Evolutionary conservation across 163 green algal genomes (phyloP).

Genomic region (Picocystis sp.): DNA sequence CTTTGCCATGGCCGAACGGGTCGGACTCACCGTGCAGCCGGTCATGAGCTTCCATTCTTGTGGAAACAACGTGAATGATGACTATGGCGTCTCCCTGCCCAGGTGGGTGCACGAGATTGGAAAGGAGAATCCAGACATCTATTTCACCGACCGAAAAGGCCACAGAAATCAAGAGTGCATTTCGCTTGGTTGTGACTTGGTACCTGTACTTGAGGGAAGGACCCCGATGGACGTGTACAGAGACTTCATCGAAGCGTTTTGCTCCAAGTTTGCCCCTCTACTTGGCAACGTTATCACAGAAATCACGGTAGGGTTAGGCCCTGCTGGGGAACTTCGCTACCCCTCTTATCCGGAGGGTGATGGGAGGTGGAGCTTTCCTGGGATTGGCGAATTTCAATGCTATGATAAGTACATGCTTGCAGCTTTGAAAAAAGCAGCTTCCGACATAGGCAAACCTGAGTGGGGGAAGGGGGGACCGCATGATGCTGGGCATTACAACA

Average conservation of each 20-base stretch:
- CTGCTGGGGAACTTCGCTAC: conserved; percentile 90
- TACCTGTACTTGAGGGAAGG: conserved; percentile 64
- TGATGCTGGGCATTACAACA: conserved; percentile 80
- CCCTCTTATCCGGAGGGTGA: conserved; percentile 84
- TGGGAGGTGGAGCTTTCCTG: conserved; percentile 86
- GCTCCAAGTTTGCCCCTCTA: conserved; percentile 10
- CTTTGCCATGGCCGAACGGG: conserved; percentile 48
- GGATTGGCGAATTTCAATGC: conserved; percentile 97
- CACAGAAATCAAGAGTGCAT: conserved; percentile 83
- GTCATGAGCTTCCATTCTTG: conserved; percentile 96
- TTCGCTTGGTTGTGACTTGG: conserved; percentile 70
- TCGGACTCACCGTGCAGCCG: conserved; percentile 47
- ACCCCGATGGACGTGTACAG: conserved; percentile 68
- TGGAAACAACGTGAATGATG: conserved; percentile 90
- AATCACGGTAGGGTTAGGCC: conserved; percentile 82
- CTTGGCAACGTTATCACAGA: conserved; percentile 52
- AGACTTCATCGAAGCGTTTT: conserved; percentile 23
- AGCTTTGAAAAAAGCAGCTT: conserved; percentile 11
- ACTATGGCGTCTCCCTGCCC: conserved; percentile 78
- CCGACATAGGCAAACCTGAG: conserved; percentile 15
- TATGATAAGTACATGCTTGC: conserved; percentile 79
- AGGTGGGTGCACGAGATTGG: conserved; percentile 80
- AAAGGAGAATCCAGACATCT: conserved; percentile 75
- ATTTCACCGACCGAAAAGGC: conserved; percentile 76
- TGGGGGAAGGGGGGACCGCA: conserved; percentile 56